phyloP scores from a whole-genome alignment of 768 basidiomycete species.

The Phanerochaete carnosa region DNA sequence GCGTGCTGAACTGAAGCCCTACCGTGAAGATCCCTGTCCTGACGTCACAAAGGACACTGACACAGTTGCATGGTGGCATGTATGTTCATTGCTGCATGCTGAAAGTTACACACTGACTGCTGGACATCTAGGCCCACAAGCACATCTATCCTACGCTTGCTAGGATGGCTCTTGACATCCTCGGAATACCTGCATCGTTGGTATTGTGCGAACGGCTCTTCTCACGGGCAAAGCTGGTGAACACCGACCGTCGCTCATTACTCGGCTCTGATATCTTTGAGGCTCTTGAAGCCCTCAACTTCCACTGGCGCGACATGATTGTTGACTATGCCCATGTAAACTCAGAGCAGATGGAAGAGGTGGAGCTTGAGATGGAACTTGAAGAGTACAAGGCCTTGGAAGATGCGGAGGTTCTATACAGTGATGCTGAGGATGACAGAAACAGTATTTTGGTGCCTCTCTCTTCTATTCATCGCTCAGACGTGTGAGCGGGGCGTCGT shows the following conservation, averaged over 20 bases:
- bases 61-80: constrained; percentile 15
- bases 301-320: constrained; percentile 6
- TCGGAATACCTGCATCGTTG: constrained; percentile 10
- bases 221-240: constrained; percentile 8
- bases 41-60: constrained; percentile 15
- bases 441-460: too few species aligned
- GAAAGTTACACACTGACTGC: too few species aligned
- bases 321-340: constrained; percentile 2
- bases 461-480: too few species aligned
- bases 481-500: too few species aligned
- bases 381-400: not conserved
- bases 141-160: constrained; percentile 7
- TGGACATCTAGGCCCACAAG: too few species aligned
- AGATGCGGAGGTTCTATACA: not conserved
- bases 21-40: constrained; percentile 13
- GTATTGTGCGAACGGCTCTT: constrained; percentile 16
- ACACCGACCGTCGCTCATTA: not conserved
- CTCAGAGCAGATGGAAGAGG: constrained; percentile 6
- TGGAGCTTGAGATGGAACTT: not conserved
- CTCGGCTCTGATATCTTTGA: constrained; percentile 10
- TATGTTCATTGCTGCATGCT: too few species aligned
- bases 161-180: constrained; percentile 10
- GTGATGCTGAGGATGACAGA: too few species aligned
- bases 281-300: constrained; percentile 12
- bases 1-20: constrained; percentile 6